Base-by-base conservation (phyloP, 2,329 filamentous ascomycete species). In the Harringtonia lauricola region DNA sequence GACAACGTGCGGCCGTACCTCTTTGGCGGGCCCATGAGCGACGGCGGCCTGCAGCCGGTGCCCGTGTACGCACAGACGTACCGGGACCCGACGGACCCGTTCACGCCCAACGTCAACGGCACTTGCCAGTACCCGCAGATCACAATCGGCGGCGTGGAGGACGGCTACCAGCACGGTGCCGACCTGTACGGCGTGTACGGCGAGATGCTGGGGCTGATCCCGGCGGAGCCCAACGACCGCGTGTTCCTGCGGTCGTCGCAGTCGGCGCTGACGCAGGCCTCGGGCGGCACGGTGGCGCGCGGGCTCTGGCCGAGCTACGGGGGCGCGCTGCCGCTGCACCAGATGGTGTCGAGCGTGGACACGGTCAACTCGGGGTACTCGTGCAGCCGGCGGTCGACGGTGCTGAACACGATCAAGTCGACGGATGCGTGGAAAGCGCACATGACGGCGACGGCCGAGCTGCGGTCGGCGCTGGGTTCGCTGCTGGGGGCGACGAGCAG, bases 81-180 rank as follows among this genome's bases (percentile, higher is more conserved):
- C 37, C 17, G n/a, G 21, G 36, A 39, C 37, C 7, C 17, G 21
- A 40, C 30, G 17, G 26, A 40, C 33, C 42, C 42, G 13, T 44
- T 44, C 26, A 29, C 33, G 17, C 13, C n/a, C 8, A 17, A 14
- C 30, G 31, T 44, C 24, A 22, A 35, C 8, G 37, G 42, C 31
- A 35, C 42, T 8, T 44, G 42, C 42, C 42, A 44, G 37, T 44
- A 36, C 37, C 42, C 42, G 4, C 42, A 44, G 37, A 24, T 44
- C 9, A 44, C 42, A 7, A 15, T 44, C 4, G 42, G 42, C 31
- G 42, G 42, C 31, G 12, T 40, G 30, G n/a, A 30, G 24, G 42
- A 44, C 37, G 42, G 37, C 33, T 39, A 17, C 38, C 31, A 44
- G 37, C 42, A 44, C 31, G 42, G 42, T 37, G 8, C 15, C 3